Base-by-base conservation (phyloP, 1,139 yeast genomes). In the Saccharomyces hybrid region DNA sequence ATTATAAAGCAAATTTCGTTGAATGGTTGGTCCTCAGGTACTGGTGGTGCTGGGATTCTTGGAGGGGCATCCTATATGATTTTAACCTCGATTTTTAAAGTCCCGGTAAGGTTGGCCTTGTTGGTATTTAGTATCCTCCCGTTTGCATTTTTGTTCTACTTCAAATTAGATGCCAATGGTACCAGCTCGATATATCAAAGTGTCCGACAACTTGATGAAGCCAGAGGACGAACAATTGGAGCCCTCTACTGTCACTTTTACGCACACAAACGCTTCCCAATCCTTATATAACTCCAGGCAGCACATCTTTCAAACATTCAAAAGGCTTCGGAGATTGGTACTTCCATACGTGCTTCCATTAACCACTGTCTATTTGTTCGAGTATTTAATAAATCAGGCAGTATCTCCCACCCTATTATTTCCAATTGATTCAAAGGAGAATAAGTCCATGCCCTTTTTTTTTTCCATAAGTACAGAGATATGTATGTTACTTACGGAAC, bases 401-500 rank as follows among this genome's bases (percentile, higher is more conserved):
- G 80, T 93, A 1, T 78, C 96, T 0, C 97, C 97, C 0, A 91
- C 97, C 0, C 72, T 91, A 49, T 72, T 91, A 3, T 91, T 87
- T 64, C 91, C 95, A 0, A 64, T 89, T 8, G 80, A 82, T 0
- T 78, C 55, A 4, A 11, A 11, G 12, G 7, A 9, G 9, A 38
- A 12, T 38, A 38, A 38, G 14, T 48, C 50, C 7, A 56, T 55
- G 44, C 63, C 61, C n/a, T n/a, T 1, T 56, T 55, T 31, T 58
- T 87, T 67, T 88, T 90, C 65, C 67, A 75, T 2, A 74, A 80
- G 21, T 88, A 81, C 68, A 77, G 98, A 59, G 99, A 93, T 63
- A 86, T 88, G 7, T 93, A 93, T 68, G 98, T 93, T 24, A 84
- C 90, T 0, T 93, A 93, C 66, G 96, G 97, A n/a, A 86, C 95